These are phyloP conservation scores for Amaranthus tricolor DNA, from an alignment of 179 eudicot species.

Conservation along the genomic window DNA sequence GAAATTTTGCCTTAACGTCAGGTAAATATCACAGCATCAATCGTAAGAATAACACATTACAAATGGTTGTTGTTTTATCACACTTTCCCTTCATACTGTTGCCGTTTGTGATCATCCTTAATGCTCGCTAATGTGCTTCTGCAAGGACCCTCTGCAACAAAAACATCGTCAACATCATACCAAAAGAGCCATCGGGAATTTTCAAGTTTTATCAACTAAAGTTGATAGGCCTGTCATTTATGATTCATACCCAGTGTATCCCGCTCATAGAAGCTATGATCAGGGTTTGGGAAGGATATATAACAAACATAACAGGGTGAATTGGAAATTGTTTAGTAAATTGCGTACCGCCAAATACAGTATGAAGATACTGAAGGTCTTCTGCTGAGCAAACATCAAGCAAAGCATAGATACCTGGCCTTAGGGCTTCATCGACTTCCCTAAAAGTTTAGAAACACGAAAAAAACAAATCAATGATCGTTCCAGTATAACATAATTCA, in stretches of 20 bases:
- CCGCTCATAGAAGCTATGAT: too few relatives aligned
- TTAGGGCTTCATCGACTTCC: slow-evolving; percentile 88
- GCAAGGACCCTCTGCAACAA: slow-evolving; percentile 88
- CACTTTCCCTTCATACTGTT: slow-evolving; percentile 87
- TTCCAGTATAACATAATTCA: too few relatives aligned
- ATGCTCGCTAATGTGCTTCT: slow-evolving; percentile 80
- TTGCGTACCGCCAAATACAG: slow-evolving; percentile 72
- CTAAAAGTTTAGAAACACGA: slow-evolving; percentile 31
- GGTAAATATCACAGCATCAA: neutral
- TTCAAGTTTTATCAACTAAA: neutral
- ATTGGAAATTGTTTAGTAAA: neutral
- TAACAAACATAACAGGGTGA: neutral
- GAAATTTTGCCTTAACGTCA: neutral
- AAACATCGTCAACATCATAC: slow-evolving; percentile 6
- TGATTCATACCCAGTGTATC: too few relatives aligned
- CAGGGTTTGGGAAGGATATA: too few relatives aligned
- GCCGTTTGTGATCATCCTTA: slow-evolving; percentile 72
- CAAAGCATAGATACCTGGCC: slow-evolving; percentile 86
- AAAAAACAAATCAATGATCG: neutral
- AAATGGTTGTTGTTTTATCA: slow-evolving; percentile 27
- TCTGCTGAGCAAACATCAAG: slow-evolving; percentile 82
- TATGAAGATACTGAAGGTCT: slow-evolving; percentile 87
- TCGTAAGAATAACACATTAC: neutral
- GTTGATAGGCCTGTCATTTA: neutral
- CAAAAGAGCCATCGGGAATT: neutral